Evolutionary conservation across 495 filamentous ascomycete genomes (phyloP).

Genomic region (Penicillium waksmanii): DNA sequence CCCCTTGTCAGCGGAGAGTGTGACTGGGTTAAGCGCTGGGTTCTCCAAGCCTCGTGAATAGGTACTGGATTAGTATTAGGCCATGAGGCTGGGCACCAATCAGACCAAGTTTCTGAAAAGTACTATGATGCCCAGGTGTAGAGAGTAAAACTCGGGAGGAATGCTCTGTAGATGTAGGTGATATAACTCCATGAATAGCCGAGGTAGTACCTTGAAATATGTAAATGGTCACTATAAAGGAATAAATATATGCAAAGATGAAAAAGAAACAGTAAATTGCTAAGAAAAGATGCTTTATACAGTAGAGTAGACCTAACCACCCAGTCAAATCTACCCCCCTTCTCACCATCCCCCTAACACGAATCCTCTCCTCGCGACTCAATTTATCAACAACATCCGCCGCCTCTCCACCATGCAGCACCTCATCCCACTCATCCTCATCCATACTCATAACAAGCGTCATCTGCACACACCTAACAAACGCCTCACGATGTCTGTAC

Average conservation of each 20-base stretch:
- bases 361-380: slow-evolving; percentile 62
- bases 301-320: neutral
- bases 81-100: neutral
- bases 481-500: slow-evolving; percentile 80
- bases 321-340: slow-evolving; percentile 9
- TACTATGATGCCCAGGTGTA: too few relatives aligned
- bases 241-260: too few relatives aligned
- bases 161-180: too few relatives aligned
- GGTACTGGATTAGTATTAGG: neutral
- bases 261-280: too few relatives aligned
- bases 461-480: slow-evolving; percentile 81
- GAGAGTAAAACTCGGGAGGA: too few relatives aligned
- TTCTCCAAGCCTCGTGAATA: neutral
- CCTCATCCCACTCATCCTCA: slow-evolving; percentile 94
- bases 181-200: too few relatives aligned
- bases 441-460: slow-evolving; percentile 94
- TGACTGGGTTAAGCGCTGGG: neutral
- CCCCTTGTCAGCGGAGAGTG: neutral
- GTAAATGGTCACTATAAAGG: too few relatives aligned
- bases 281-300: too few relatives aligned
- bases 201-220: too few relatives aligned
- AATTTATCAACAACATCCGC: slow-evolving; percentile 53
- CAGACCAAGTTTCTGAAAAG: neutral
- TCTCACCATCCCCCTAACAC: slow-evolving; percentile 64
- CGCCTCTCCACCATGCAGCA: slow-evolving; percentile 48